Percentiles rank a stretch among this genome's conserved stretches.
phyloP scores from a whole-genome alignment of 805 yeast species.

The Starmerella kuoi region DNA sequence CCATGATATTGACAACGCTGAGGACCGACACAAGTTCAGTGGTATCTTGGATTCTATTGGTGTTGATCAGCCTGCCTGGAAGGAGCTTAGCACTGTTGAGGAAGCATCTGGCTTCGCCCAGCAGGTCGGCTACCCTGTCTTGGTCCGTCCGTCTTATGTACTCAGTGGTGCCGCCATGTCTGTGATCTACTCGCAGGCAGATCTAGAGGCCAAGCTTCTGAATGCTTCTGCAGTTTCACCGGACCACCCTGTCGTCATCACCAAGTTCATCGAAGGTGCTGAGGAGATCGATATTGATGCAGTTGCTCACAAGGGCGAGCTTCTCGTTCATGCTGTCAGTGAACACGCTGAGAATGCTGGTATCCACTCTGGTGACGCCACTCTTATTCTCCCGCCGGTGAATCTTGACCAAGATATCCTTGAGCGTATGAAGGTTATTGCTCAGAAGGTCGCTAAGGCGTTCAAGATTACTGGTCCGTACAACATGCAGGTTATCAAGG shows the following conservation, averaged over 20 bases:
- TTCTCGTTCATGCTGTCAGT: constrained; percentile 87
- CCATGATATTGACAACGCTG: constrained; percentile 90
- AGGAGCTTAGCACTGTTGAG: constrained; percentile 73
- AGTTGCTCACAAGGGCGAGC: constrained; percentile 80
- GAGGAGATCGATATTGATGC: constrained; percentile 96
- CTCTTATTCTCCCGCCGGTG: constrained; percentile 88
- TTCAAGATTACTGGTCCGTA: constrained; percentile 96
- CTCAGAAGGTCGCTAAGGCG: constrained; percentile 86
- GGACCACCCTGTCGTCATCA: constrained; percentile 94
- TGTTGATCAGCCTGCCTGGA: constrained; percentile 97
- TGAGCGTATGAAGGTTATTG: constrained; percentile 68
- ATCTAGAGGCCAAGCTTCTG: constrained; percentile 68
- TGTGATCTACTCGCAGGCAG: constrained; percentile 66
- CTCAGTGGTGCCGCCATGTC: constrained; percentile 98
- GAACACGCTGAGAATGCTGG: constrained; percentile 99
- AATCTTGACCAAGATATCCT: constrained; percentile 52
- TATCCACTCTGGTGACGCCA: constrained; percentile 97
- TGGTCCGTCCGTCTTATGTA: constrained; percentile 95
- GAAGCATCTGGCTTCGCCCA: constrained; percentile 81
- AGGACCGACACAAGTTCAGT: constrained; percentile 96
- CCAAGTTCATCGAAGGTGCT: constrained; percentile 91
- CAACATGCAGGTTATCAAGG: constrained; percentile 96
- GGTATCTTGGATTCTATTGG: constrained; percentile 83
- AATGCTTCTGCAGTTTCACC: constrained; percentile 87
- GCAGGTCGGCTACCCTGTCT: constrained; percentile 83